Conservation (phyloP, 495 filamentous ascomycete species). For the Delitschia confertaspora region DNA sequence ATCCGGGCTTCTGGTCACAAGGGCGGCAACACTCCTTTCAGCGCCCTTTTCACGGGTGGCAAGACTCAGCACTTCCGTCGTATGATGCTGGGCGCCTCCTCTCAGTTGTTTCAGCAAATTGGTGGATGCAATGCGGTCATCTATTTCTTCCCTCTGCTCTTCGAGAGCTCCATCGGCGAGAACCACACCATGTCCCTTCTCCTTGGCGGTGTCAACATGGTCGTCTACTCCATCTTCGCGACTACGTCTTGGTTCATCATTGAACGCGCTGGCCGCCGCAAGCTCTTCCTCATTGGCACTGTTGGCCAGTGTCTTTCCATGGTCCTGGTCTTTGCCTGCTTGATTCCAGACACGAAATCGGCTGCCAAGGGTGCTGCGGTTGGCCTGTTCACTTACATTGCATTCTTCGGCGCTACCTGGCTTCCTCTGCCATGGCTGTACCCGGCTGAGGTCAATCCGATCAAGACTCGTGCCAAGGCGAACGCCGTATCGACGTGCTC, state of each 20-base stretch:
- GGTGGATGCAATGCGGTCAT: conserved; percentile 74
- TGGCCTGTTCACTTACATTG: conserved; percentile 28
- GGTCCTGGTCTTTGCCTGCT: conserved; percentile 22
- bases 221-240: conserved; percentile 68
- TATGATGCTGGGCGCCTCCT: conserved; percentile 51
- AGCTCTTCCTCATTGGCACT: conserved; percentile 24
- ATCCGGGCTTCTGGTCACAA: conserved; percentile 53
- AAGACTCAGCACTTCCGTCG: conserved; percentile 59
- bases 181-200: conserved; percentile 54
- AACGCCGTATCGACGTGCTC: conserved; percentile 54
- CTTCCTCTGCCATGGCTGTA: conserved; percentile 56
- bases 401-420: conserved; percentile 50
- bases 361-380: conserved; percentile 25
- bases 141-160: conserved; percentile 75
- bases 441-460: conserved; percentile 57
- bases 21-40: conserved; percentile 44
- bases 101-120: conserved; percentile 73
- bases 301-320: conserved; percentile 33
- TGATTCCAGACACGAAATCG: conserved; percentile 11
- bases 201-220: conserved; percentile 70
- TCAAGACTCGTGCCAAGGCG: conserved; percentile 57
- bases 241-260: conserved; percentile 67
- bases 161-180: conserved; percentile 54
- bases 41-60: conserved; percentile 50
- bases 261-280: conserved; percentile 22